These are phyloP conservation scores for Phycomyces blakesleeanus DNA, from an alignment of 192 early-diverging fungal species.

Conservation along the genomic window DNA sequence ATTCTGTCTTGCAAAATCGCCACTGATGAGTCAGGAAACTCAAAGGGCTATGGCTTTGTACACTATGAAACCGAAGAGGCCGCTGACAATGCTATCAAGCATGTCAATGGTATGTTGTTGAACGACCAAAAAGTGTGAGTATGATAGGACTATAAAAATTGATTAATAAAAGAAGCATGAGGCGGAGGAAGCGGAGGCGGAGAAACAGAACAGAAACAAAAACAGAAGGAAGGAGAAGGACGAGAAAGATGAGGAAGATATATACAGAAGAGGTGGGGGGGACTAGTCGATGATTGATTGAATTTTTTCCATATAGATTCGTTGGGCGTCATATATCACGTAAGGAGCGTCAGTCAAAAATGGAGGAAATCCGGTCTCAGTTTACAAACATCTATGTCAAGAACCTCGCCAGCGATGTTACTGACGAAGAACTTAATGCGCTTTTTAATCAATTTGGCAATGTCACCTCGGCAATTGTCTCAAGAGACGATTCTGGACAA, in stretches of 20 bases:
- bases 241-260: no score
- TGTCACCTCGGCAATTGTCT: constrained; percentile 80
- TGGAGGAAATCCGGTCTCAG: constrained; percentile 83
- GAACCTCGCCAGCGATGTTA: constrained; percentile 83
- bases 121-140: constrained; percentile 93
- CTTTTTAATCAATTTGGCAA: constrained; percentile 79
- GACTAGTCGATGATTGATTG: no score
- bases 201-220: no score
- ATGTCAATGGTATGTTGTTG: constrained; percentile 98
- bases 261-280: no score
- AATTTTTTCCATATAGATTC: constrained; percentile 28
- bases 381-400: constrained; percentile 99
- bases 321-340: constrained; percentile 91
- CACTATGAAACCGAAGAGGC: constrained; percentile 96
- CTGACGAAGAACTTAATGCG: constrained; percentile 71
- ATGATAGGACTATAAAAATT: no score
- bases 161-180: no score
- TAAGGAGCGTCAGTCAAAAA: constrained; percentile 88
- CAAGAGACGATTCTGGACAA: constrained; percentile 74
- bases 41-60: constrained; percentile 97
- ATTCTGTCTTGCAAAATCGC: constrained; percentile 98
- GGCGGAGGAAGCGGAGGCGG: no score
- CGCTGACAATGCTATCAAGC: constrained; percentile 92
- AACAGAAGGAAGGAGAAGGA: no score
- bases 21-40: constrained; percentile 67